A percentile compares a stretch with the other conserved stretches of the same genome.
These are phyloP conservation scores for Prunus yedoensis DNA, from an alignment of 331 rosid species.

Conservation along the genomic window DNA sequence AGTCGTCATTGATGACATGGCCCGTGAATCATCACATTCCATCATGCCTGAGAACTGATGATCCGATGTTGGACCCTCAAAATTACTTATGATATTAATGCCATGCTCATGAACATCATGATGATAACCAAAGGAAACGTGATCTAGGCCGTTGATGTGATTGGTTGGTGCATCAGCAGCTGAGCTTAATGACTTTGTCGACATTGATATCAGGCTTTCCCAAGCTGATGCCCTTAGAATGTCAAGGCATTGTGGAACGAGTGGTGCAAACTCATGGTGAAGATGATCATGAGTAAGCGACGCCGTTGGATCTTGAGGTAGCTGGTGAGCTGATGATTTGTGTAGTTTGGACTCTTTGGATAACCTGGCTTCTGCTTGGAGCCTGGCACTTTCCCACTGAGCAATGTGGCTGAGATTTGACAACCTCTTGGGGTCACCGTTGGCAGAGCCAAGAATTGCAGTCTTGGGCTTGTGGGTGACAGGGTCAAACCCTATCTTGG, in stretches of 20 bases:
- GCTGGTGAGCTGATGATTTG: too few species aligned
- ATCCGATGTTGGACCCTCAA: not conserved
- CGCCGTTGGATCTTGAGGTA: not conserved
- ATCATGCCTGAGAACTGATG: not conserved
- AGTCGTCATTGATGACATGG: not conserved
- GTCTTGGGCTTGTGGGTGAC: slow-evolving; percentile 23
- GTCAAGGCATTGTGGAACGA: not conserved
- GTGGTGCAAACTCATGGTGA: not conserved
- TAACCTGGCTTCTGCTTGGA: slow-evolving; percentile 27
- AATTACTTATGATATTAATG: not conserved
- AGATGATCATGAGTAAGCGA: not conserved
- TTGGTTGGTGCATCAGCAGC: not conserved
- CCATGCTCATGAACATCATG: not conserved
- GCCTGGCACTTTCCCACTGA: slow-evolving; percentile 27
- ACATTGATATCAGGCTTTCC: slow-evolving; percentile 6
- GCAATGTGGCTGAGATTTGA: slow-evolving; percentile 26
- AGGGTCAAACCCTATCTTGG: slow-evolving; percentile 18
- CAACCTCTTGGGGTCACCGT: slow-evolving; percentile 1
- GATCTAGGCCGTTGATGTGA: not conserved
- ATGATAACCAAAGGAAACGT: not conserved
- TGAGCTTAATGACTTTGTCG: not conserved
- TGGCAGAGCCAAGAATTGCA: slow-evolving; percentile 4
- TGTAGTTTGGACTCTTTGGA: slow-evolving; percentile 11
- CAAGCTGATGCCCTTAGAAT: not conserved
- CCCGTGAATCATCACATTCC: not conserved